Evolutionary conservation across 305 asterid genomes (phyloP), one percentile per base, ranked within the genome.

Genomic region (Salvia sclarea): DNA sequence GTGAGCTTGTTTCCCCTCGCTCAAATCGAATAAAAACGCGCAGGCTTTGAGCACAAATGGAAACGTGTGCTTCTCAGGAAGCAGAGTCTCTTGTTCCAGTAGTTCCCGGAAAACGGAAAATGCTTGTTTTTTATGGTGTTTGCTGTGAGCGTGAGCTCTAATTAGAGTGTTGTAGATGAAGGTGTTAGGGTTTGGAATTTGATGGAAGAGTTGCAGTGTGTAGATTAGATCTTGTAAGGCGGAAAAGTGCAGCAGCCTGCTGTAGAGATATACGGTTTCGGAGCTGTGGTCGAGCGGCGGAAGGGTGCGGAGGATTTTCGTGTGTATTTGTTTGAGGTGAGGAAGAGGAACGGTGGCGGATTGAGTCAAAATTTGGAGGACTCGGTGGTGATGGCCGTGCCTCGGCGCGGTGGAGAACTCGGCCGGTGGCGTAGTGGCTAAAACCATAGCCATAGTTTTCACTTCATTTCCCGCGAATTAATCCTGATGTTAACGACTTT

Each of bases 41-140:
- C 96, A 88, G 11, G 92, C 88, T 59, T 89, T 92, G 0, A 89
- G 83, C 68, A 89, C 95, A 67, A 89, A 88, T 0, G 96, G 88
- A 63, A 83, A 88, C 6, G 98, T 86, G 22, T 88, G 90, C 64
- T 92, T 89, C 67, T 92, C 98, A 13, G 96, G 96, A 37, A 50
- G 52, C 25, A 82, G 74, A 68, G 7, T 18, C 61, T 54, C 85
- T 24, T 54, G 79, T 24, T 61, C 37, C 41, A 90, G 65, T 80
- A 92, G 77, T 37, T 79, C 43, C 8, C 48, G 52, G 61, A 87
- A 92, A 33, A 82, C 53, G 20, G 66, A 9, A 69, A 92, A 69
- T 3, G 95, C 88, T 22, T 48, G 66, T 11, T 33, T 10, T 68
- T 92, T 87, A 1, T 53, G 75, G 65, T 69, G 77, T 28, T 78